Evolutionary conservation across 129 eudicot genomes (phyloP).

Genomic region (Chrysanthemum lavandulifolium): DNA sequence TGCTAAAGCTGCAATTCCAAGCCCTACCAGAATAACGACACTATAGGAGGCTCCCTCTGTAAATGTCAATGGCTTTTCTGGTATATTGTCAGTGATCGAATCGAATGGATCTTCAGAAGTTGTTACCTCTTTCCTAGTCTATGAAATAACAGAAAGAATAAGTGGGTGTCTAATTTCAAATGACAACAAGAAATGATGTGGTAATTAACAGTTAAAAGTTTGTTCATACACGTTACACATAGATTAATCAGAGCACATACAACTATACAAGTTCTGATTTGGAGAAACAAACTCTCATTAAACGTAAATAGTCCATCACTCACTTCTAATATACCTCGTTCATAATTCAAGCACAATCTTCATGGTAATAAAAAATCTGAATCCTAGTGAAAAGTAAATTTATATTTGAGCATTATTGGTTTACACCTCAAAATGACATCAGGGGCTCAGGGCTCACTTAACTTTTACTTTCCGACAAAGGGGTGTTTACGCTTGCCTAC

Average conservation of each 20-base stretch:
- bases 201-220: background rate
- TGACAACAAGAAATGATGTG: background rate
- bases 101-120: slow-evolving; percentile 90
- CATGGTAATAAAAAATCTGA: background rate
- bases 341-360: background rate
- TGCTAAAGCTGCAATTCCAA: slow-evolving; percentile 88
- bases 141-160: slow-evolving; percentile 17
- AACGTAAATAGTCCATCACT: background rate
- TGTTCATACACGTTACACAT: background rate
- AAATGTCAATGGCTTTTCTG: slow-evolving; percentile 89
- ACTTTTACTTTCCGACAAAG: background rate
- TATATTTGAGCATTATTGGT: background rate
- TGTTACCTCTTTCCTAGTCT: slow-evolving; percentile 69
- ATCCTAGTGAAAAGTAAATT: background rate
- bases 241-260: background rate
- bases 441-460: background rate
- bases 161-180: slow-evolving; percentile 14
- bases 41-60: slow-evolving; percentile 92
- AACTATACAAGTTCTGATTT: background rate
- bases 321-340: background rate
- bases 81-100: slow-evolving; percentile 91
- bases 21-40: slow-evolving; percentile 73
- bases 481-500: background rate
- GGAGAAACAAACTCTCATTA: background rate
- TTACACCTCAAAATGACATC: background rate